Evolutionary conservation across 345 rosid species (phyloP).

Genomic region (Arabidopsis arenosa): DNA sequence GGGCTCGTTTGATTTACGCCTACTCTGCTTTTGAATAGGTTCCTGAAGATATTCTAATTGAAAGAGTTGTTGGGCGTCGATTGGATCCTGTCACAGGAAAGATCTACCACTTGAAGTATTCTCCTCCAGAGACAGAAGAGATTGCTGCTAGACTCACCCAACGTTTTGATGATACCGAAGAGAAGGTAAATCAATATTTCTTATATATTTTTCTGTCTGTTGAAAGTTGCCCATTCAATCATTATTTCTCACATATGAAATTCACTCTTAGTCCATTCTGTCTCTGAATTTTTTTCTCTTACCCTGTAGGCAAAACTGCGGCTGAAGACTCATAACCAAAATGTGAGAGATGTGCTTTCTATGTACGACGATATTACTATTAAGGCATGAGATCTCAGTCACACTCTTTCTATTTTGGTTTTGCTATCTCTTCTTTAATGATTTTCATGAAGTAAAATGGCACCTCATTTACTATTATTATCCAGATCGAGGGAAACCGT

Average conservation of each 20-base stretch:
- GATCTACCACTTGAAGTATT: slow-evolving; percentile 90
- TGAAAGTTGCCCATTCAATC: background rate
- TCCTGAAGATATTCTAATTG: slow-evolving; percentile 84
- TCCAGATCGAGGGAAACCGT: slow-evolving; percentile 69
- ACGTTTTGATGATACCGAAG: slow-evolving; percentile 94
- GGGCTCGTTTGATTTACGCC: slow-evolving; percentile 8
- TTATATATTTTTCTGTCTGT: background rate
- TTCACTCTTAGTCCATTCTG: slow-evolving; percentile 15
- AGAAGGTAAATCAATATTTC: slow-evolving; percentile 65
- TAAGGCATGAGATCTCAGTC: slow-evolving; percentile 58
- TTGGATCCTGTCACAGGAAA: slow-evolving; percentile 93
- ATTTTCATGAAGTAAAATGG: slow-evolving; percentile 24
- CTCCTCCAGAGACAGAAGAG: slow-evolving; percentile 90
- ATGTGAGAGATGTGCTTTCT: slow-evolving; percentile 87
- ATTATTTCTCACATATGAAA: background rate
- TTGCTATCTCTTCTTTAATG: background rate
- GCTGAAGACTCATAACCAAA: slow-evolving; percentile 72
- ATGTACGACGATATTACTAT: slow-evolving; percentile 73
- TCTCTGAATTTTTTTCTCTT: background rate
- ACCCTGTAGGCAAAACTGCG: slow-evolving; percentile 76
- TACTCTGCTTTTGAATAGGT: slow-evolving; percentile 60
- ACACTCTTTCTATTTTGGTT: slow-evolving; percentile 33
- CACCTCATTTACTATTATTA: background rate
- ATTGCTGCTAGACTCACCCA: slow-evolving; percentile 86
- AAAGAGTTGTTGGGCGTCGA: slow-evolving; percentile 92